phyloP scores from a whole-genome alignment of 768 basidiomycete genomes.

The Auricularia auricula-judae region DNA sequence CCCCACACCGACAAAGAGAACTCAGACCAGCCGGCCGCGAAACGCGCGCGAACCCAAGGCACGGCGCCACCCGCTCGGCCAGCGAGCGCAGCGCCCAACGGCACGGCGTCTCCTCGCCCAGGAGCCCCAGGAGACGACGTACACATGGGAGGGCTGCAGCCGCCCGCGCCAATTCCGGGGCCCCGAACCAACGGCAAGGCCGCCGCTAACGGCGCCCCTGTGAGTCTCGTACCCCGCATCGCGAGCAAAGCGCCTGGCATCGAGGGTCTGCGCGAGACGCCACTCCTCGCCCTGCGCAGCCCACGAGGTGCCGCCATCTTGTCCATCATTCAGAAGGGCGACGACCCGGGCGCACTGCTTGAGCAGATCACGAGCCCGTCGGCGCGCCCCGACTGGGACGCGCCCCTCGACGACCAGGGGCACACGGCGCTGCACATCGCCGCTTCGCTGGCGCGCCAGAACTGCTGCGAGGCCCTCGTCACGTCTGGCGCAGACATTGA shows the following conservation, averaged over 20 bases:
- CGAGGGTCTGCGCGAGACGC: slow-evolving; percentile 38
- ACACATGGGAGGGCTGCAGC: slow-evolving; percentile 15
- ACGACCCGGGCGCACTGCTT: slow-evolving; percentile 53
- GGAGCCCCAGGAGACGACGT: not conserved
- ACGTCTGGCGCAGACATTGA: slow-evolving; percentile 74
- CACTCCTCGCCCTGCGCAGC: slow-evolving; percentile 35
- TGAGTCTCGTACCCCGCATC: slow-evolving; percentile 40
- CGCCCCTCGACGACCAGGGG: slow-evolving; percentile 86
- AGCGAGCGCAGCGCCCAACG: not conserved
- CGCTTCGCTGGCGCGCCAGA: slow-evolving; percentile 66
- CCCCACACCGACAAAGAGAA: slow-evolving; percentile 24
- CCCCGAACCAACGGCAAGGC: slow-evolving; percentile 31
- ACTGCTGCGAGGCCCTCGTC: slow-evolving; percentile 60
- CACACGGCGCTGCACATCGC: slow-evolving; percentile 94
- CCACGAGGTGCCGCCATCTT: slow-evolving; percentile 52
- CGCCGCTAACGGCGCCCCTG: slow-evolving; percentile 28
- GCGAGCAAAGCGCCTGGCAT: slow-evolving; percentile 47
- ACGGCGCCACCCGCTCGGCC: slow-evolving; percentile 23
- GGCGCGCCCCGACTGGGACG: slow-evolving; percentile 50
- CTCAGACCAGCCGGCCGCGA: slow-evolving; percentile 48
- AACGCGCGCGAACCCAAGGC: slow-evolving; percentile 55
- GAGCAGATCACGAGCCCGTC: slow-evolving; percentile 26
- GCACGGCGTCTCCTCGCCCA: not conserved
- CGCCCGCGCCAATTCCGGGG: slow-evolving; percentile 19
- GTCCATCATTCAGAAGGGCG: slow-evolving; percentile 54